These are phyloP conservation scores for Asterella californica DNA, from an alignment of 225 moss, liverwort and hornwort genomes.

Conservation along the genomic window DNA sequence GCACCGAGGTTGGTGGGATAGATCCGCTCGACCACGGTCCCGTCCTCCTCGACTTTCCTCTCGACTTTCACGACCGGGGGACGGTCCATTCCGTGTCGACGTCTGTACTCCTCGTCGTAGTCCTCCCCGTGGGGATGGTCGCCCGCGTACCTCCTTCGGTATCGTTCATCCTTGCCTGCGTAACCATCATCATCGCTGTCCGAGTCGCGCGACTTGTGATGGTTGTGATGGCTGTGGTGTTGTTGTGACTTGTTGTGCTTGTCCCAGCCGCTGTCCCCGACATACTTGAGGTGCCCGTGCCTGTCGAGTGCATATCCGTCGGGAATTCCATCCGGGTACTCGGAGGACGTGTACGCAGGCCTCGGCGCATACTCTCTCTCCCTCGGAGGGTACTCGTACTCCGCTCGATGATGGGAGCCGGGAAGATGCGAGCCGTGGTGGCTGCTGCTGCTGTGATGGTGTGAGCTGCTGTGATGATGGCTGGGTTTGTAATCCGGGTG, in stretches of 20 bases:
- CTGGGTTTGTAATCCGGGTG: slow-evolving; percentile 6
- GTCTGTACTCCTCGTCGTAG: slow-evolving; percentile 14
- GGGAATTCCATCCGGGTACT: neutral
- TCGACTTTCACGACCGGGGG: slow-evolving; percentile 34
- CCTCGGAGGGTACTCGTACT: slow-evolving; percentile 7
- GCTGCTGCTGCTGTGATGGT: neutral
- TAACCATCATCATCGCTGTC: slow-evolving; percentile 15
- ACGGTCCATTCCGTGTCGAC: neutral
- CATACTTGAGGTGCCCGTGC: slow-evolving; percentile 12
- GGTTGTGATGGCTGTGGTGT: neutral
- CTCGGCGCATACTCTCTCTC: neutral
- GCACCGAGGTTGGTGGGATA: slow-evolving; percentile 26
- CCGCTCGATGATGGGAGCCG: neutral
- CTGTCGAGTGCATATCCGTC: slow-evolving; percentile 8
- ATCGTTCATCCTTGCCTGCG: slow-evolving; percentile 3
- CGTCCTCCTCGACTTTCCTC: slow-evolving; percentile 39
- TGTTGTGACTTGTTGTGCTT: slow-evolving; percentile 7
- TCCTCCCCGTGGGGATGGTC: slow-evolving; percentile 9
- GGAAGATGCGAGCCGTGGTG: neutral
- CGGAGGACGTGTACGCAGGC: neutral
- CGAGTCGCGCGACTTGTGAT: slow-evolving; percentile 6
- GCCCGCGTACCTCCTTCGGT: slow-evolving; percentile 18
- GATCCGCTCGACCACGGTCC: slow-evolving; percentile 42
- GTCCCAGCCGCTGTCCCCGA: neutral
- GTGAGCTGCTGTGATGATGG: neutral